Base-by-base conservation (phyloP, 306 rosid genomes). In the Trichosanthes cucumerina region DNA sequence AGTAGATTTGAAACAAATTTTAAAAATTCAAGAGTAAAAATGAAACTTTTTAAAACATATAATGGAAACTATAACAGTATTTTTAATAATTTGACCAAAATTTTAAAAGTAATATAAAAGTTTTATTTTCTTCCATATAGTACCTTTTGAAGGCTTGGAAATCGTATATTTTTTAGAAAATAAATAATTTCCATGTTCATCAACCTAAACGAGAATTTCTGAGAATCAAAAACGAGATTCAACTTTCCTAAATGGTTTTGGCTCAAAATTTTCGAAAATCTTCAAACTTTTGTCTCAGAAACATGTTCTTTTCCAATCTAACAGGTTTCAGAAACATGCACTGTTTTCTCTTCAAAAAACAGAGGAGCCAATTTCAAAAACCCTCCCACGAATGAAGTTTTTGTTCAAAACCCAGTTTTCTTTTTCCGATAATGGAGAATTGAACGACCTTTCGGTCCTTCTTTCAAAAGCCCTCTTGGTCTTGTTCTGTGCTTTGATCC, bases 171-270 rank as follows among this genome's bases (percentile, higher is more conserved):
- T 36, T 3, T 4, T 10, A 34, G 47, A 36, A 59, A 10, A 36
- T 34, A 39, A 43, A 69, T 43, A 69, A 69, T 69, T 43, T 69
- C 75, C 73, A 65, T 65, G 28, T 65, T 65, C 49, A 38, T 65
- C 16, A 9, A 1, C 15, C 46, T 69, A 43, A 69, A 21, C 53
- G 2, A 69, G 3, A 69, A 70, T 44, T 70, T 14, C 6, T 23
- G 2, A 19, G 56, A 43, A 70, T 43, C 19, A 23, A 70, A 39
- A 12, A 43, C 16, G 0, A 39, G 26, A 39, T 38, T 66, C 50
- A 39, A 38, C 31, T 66, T 64, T 39, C 50, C 33, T 26, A n/a
- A 66, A 66, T 38, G 18, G 36, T 21, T 5, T 24, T 6, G 6
- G 23, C 12, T 47, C 7, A 23, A 41, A 21, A 23, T 6, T 70